Evolutionary conservation across 2,329 filamentous ascomycete species (phyloP).

Genomic region (Metarhizium guizhouense): DNA sequence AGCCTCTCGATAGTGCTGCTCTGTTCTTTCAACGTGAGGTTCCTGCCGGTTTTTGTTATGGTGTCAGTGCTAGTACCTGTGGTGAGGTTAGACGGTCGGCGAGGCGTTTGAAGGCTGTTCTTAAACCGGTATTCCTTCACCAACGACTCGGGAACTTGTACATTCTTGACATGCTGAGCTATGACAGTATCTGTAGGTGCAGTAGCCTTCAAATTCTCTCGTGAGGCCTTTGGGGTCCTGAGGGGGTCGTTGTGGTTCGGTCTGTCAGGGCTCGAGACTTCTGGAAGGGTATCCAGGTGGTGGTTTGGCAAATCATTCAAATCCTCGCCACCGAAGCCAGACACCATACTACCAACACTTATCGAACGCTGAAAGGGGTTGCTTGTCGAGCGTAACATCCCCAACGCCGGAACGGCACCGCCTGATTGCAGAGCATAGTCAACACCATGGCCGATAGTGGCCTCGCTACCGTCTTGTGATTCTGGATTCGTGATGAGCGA

Average conservation of each 20-base stretch:
- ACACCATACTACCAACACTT: conserved; percentile 84
- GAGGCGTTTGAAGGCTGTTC: conserved; percentile 52
- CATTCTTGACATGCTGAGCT: conserved; percentile 77
- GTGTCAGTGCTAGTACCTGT: conserved; percentile 31
- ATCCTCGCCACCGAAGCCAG: conserved; percentile 52
- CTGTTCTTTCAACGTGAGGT: conserved; percentile 89
- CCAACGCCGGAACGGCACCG: conserved; percentile 55
- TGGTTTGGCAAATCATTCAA: conserved; percentile 33
- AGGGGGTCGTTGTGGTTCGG: conserved; percentile 38
- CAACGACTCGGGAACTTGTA: conserved; percentile 83
- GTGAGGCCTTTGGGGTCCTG: conserved; percentile 60
- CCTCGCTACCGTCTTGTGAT: conserved; percentile 59
- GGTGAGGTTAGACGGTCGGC: conserved; percentile 36
- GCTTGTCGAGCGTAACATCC: conserved; percentile 40
- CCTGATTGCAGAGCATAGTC: conserved; percentile 81
- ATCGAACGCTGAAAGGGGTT: conserved; percentile 62
- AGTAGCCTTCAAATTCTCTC: conserved; percentile 37
- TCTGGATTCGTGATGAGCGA: conserved; percentile 47
- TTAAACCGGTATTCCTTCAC: conserved; percentile 79
- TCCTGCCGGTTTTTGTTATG: conserved; percentile 50
- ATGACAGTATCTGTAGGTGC: conserved; percentile 82
- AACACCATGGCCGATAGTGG: conserved; percentile 55
- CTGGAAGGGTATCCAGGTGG: conserved; percentile 41
- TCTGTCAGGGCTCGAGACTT: conserved; percentile 34
- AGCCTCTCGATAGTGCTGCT: conserved; percentile 94